These are phyloP conservation scores for Ochromonadaceae sp. DNA, from an alignment of 352 stramenopile genomes.

Conservation along the genomic window DNA sequence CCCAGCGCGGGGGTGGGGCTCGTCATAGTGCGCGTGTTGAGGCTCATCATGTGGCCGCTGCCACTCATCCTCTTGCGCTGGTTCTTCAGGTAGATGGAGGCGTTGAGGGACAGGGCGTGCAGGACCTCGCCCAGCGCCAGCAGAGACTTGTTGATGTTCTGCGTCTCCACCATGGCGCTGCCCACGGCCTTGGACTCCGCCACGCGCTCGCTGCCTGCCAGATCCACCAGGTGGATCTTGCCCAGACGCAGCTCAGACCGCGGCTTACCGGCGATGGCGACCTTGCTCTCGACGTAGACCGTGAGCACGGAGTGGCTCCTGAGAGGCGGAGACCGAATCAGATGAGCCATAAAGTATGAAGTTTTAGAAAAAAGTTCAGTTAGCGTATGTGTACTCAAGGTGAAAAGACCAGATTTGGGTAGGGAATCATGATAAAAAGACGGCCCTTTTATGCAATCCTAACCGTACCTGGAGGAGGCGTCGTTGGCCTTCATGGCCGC, in stretches of 20 bases:
- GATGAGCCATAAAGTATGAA: too few relatives aligned
- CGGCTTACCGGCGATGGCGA: constrained; percentile 22
- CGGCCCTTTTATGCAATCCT: too few relatives aligned
- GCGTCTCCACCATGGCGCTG: constrained; percentile 64
- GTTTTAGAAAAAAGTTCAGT: too few relatives aligned
- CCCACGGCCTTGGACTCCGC: constrained; percentile 65
- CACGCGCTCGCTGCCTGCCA: constrained; percentile 48
- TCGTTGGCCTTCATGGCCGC: constrained; percentile 59
- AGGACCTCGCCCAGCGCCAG: constrained; percentile 49
- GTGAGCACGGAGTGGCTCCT: constrained; percentile 9
- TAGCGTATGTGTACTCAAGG: too few relatives aligned
- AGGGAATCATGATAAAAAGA: too few relatives aligned
- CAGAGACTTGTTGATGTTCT: constrained; percentile 75
- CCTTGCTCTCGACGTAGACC: too few relatives aligned
- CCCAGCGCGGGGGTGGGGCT: too few relatives aligned
- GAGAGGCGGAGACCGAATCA: too few relatives aligned
- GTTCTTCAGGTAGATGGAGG: neutral
- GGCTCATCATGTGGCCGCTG: too few relatives aligned
- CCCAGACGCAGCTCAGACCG: neutral
- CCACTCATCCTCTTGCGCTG: too few relatives aligned
- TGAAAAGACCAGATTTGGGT: too few relatives aligned
- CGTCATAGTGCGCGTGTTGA: too few relatives aligned
- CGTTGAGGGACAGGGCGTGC: constrained; percentile 29
- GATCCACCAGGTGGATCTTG: constrained; percentile 33
- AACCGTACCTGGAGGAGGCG: constrained; percentile 72